Base-by-base conservation (phyloP, 2,329 filamentous ascomycete species). In the Allantophomopsis cytisporea region DNA sequence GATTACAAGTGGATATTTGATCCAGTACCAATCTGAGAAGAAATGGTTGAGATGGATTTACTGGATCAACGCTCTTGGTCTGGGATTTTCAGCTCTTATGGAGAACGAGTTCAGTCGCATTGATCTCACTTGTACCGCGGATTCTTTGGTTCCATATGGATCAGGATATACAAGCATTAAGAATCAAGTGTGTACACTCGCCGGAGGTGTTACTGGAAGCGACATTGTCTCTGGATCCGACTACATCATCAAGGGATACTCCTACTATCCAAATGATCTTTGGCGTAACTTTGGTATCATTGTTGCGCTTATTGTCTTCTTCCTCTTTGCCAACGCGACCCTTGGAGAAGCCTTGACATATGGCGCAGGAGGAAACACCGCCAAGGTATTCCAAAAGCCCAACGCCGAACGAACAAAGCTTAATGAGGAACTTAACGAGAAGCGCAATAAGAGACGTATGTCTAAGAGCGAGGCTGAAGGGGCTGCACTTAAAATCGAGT, bases 251-350 rank as follows among this genome's bases (percentile, higher is more conserved):
- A 59, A 74, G 16, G 75, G 68, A 0, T 94, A 83, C 56, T 68
- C 70, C 0, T 93, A 88, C 60, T 56, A 64, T 11, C 69, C 71
- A 0, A 60, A 63, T 1, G 73, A 89, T 38, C 65, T 91, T 1
- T 93, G 86, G 86, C 71, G 84, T 33, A 87, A 91, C 58, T 84
- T 82, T 56, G 84, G 83, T 1, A 91, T 94, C 45, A 77, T 93
- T 43, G 55, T 87, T 10, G 76, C 68, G 2, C 71, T 93, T 45
- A 84, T 93, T 39, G 59, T 80, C 32, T 76, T 76, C 43, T 94
- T 94, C 61, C 65, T 94, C 3, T 58, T 73, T 10, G 61, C 83
- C 41, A 89, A 94, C 47, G 79, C 86, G 31, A 68, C 84, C 13
- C 68, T 89, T 0, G 87, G 85, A 52, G 87, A 94, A 55, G 65